Evolutionary conservation across 208 protist genomes (phyloP).

Genomic region (Trypanosoma lewisi): DNA sequence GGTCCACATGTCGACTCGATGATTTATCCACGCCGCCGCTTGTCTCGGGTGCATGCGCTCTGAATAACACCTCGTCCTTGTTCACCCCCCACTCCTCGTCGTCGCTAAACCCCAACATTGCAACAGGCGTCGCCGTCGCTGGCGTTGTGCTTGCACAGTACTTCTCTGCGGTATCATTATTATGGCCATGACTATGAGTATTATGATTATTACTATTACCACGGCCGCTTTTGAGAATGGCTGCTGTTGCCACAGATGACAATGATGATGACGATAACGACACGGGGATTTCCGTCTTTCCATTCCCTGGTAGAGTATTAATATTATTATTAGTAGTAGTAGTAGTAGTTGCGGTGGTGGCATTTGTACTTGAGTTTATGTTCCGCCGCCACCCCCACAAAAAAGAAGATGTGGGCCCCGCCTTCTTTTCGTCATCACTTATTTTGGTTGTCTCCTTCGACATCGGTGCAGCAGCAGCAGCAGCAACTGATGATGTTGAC

Average conservation of each 20-base stretch:
- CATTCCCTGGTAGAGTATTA: too few species aligned
- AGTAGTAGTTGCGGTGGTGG: background rate
- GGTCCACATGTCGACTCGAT: background rate
- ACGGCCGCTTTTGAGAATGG: too few species aligned
- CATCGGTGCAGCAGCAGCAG: background rate
- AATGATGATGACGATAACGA: too few species aligned
- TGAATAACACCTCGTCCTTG: constrained; percentile 9
- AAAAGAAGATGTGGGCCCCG: background rate
- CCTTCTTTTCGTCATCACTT: background rate
- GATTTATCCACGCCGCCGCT: background rate
- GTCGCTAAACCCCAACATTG: constrained; percentile 10
- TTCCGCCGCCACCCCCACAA: constrained; percentile 10
- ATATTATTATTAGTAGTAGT: background rate
- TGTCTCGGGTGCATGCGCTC: background rate
- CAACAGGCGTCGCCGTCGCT: background rate
- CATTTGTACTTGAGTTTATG: background rate
- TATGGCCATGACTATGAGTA: too few species aligned
- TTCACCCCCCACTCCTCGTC: constrained; percentile 9
- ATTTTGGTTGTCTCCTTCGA: background rate
- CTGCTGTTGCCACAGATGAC: too few species aligned
- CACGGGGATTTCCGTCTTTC: too few species aligned
- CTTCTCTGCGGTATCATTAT: too few species aligned
- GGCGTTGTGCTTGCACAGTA: background rate
- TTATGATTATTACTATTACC: too few species aligned
- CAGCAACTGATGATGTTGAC: background rate